These are phyloP conservation scores for Pontederia paniculata DNA, from an alignment of 176 grass and related monocot genomes.

Conservation along the genomic window DNA sequence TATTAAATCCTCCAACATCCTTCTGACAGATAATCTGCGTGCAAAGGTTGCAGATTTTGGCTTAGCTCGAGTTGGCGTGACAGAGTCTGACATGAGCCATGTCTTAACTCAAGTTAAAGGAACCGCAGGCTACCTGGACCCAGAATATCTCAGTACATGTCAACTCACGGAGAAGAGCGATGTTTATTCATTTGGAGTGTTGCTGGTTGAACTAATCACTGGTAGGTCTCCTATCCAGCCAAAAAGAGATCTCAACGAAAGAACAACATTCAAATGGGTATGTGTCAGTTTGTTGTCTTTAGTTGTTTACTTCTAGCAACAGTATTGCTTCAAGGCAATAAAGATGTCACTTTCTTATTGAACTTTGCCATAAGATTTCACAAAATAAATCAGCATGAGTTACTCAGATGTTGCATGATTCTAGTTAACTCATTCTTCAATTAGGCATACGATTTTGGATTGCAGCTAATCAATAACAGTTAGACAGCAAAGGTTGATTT, in stretches of 20 bases:
- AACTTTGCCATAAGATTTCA: too few relatives aligned
- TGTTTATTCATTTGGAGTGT: conserved; percentile 13
- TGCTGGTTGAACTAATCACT: conserved; percentile 6
- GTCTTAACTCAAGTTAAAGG: conserved; percentile 14
- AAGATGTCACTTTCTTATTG: too few relatives aligned
- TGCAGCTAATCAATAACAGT: too few relatives aligned
- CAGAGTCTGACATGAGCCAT: neutral
- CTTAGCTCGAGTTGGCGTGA: neutral
- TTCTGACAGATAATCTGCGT: conserved; percentile 8
- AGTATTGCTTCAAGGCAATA: too few relatives aligned
- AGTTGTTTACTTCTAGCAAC: neutral
- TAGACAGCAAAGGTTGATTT: too few relatives aligned
- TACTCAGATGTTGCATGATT: too few relatives aligned
- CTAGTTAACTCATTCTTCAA: too few relatives aligned
- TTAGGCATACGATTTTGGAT: too few relatives aligned
- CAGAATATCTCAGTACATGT: conserved; percentile 5
- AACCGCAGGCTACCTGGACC: conserved; percentile 10
- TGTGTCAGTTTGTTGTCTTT: neutral
- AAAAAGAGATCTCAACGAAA: neutral
- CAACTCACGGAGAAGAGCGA: conserved; percentile 16
- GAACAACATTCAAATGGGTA: conserved; percentile 6
- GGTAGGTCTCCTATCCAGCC: conserved; percentile 4
- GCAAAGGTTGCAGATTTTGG: conserved; percentile 18
- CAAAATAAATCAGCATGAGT: too few relatives aligned
- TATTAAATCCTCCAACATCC: conserved; percentile 16